A percentile compares a stretch with the other conserved stretches of the same genome.
Conservation (phyloP, 805 yeast species). For the Barnettozyma siamensis region DNA sequence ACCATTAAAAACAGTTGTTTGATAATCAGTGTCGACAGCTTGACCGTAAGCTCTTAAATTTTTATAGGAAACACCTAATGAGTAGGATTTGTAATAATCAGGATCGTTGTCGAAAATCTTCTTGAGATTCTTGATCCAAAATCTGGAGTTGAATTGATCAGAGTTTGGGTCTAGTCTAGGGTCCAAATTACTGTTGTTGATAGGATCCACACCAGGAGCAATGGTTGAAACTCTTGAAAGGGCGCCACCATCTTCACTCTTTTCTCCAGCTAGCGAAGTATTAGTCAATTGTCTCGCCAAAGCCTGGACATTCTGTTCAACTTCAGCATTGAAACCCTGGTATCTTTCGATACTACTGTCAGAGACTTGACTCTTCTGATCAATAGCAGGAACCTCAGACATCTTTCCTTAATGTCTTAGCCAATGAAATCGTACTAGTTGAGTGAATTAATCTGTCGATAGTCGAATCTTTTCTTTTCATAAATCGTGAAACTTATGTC, state of each 20-base stretch:
- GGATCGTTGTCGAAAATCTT: constrained; percentile 44
- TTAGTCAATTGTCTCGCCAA: constrained; percentile 34
- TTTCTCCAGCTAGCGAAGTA: constrained; percentile 7
- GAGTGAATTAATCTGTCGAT: background rate
- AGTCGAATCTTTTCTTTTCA: no score
- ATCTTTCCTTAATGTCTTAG: background rate
- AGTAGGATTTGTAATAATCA: constrained; percentile 49
- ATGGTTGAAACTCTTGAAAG: constrained; percentile 5
- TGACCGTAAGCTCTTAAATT: constrained; percentile 54
- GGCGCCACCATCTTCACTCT: background rate
- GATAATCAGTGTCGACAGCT: constrained; percentile 55
- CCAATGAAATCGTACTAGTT: no score
- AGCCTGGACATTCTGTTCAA: constrained; percentile 27
- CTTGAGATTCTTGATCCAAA: constrained; percentile 54
- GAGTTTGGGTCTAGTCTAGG: constrained; percentile 51
- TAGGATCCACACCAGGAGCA: constrained; percentile 34
- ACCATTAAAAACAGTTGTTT: constrained; percentile 47
- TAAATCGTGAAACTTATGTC: no score
- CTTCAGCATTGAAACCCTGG: constrained; percentile 27
- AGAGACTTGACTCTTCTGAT: background rate
- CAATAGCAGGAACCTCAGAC: background rate
- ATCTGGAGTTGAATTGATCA: constrained; percentile 45
- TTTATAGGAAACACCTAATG: constrained; percentile 50
- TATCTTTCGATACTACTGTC: constrained; percentile 2
- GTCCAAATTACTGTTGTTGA: constrained; percentile 24